Conservation (phyloP, 2,329 filamentous ascomycete genomes). For the Neonectria neomacrospora region DNA sequence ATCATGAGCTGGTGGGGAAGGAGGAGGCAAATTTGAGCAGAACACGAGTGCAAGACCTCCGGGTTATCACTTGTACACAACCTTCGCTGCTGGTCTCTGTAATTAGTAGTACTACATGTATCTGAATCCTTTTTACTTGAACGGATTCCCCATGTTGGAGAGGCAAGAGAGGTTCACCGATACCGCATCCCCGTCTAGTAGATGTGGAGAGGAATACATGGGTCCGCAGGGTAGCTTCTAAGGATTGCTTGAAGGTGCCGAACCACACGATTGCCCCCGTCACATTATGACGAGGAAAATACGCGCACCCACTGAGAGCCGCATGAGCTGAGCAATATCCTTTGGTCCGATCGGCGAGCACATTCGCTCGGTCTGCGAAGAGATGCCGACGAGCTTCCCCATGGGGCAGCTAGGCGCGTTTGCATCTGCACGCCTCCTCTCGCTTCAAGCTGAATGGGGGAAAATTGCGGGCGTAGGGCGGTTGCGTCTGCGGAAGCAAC, state of each 20-base stretch:
- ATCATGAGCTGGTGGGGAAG: no score
- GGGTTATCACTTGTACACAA: not conserved
- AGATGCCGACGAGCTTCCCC: constrained; percentile 16
- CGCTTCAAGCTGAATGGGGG: not conserved
- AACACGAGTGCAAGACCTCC: not conserved
- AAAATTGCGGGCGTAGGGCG: not conserved
- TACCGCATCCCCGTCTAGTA: not conserved
- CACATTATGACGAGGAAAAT: not conserved
- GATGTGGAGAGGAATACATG: not conserved
- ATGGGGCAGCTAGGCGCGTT: constrained; percentile 16
- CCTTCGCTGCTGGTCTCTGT: not conserved
- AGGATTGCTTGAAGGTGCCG: not conserved
- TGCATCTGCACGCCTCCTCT: not conserved
- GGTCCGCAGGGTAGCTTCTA: not conserved
- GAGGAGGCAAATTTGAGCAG: no score
- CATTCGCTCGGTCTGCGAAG: not conserved
- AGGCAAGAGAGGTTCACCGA: not conserved
- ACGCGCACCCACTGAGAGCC: not conserved
- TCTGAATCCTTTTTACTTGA: not conserved
- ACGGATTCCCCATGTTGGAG: no score
- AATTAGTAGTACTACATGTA: not conserved
- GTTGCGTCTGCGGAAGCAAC: not conserved
- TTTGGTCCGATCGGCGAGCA: not conserved
- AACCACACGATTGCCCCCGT: not conserved
- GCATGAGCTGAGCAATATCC: not conserved